Percentiles rank a stretch among this genome's conserved stretches.
Evolutionary conservation across 805 yeast genomes (phyloP).

Genomic region (Brettanomyces nanus): DNA sequence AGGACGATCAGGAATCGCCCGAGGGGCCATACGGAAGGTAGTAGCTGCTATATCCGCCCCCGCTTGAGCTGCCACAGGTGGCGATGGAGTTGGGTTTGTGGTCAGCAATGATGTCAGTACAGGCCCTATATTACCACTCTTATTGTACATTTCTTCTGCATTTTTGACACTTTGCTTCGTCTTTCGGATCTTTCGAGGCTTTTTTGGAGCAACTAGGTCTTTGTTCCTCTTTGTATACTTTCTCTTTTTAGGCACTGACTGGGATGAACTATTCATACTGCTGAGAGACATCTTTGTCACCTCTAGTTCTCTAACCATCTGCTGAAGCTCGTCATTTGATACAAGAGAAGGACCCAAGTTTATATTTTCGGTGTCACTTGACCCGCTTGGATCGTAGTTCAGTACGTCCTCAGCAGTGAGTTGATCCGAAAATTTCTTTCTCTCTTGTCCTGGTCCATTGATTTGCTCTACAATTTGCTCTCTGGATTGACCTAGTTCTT

Average conservation of each 20-base stretch:
- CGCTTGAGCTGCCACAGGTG: background rate
- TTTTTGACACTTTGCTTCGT: background rate
- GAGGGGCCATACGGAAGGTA: background rate
- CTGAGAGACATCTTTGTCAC: background rate
- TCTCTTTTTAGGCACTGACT: background rate
- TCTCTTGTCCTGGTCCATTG: background rate
- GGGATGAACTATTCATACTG: background rate
- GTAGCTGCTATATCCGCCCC: background rate
- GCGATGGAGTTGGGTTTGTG: background rate
- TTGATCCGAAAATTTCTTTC: background rate
- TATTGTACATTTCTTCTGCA: background rate
- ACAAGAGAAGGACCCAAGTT: too few relatives aligned
- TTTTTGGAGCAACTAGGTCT: conserved; percentile 1
- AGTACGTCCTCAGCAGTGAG: background rate
- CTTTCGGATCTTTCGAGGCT: background rate
- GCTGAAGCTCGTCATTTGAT: background rate
- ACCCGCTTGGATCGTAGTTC: background rate
- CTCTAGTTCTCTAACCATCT: background rate
- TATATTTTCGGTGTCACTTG: too few relatives aligned
- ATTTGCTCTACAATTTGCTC: too few relatives aligned
- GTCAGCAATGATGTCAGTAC: background rate
- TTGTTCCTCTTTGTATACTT: conserved; percentile 1
- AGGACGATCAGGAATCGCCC: background rate
- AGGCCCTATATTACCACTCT: background rate
- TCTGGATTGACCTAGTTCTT: too few relatives aligned